Evolutionary conservation across 2,329 filamentous ascomycete species (phyloP).

Genomic region (Chaetomium globosum): DNA sequence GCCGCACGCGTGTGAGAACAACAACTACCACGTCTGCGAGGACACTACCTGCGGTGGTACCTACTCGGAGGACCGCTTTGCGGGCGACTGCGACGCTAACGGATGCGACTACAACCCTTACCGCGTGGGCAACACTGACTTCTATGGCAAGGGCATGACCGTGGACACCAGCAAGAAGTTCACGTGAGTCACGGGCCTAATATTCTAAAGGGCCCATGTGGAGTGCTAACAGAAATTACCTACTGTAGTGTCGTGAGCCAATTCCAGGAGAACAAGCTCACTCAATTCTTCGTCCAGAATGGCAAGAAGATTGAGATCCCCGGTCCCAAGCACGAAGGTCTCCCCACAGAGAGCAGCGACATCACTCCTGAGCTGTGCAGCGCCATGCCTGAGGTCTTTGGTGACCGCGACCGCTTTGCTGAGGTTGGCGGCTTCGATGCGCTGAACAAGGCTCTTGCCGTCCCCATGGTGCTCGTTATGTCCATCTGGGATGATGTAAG

Average conservation of each 20-base stretch:
- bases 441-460: constrained; percentile 53
- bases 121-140: constrained; percentile 65
- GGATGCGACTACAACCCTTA: constrained; percentile 72
- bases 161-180: constrained; percentile 63
- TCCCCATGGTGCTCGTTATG: constrained; percentile 54
- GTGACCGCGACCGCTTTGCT: constrained; percentile 55
- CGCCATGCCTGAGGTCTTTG: constrained; percentile 60
- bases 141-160: constrained; percentile 62
- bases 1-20: constrained; percentile 63
- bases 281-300: constrained; percentile 67
- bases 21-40: constrained; percentile 53
- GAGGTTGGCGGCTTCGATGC: constrained; percentile 53
- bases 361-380: constrained; percentile 62
- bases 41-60: constrained; percentile 57
- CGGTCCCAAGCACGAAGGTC: constrained; percentile 55
- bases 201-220: constrained; percentile 38
- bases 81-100: constrained; percentile 66
- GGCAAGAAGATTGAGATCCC: constrained; percentile 47
- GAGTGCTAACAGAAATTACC: not conserved
- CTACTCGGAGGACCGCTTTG: constrained; percentile 58
- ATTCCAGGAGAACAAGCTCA: constrained; percentile 61
- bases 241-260: constrained; percentile 61
- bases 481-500: constrained; percentile 66
- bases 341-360: constrained; percentile 44
- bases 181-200: constrained; percentile 55